Percentiles rank a stretch among this genome's conserved stretches.
Evolutionary conservation across 352 stramenopile genomes (phyloP).

Genomic region (Globisporangium perplexum): DNA sequence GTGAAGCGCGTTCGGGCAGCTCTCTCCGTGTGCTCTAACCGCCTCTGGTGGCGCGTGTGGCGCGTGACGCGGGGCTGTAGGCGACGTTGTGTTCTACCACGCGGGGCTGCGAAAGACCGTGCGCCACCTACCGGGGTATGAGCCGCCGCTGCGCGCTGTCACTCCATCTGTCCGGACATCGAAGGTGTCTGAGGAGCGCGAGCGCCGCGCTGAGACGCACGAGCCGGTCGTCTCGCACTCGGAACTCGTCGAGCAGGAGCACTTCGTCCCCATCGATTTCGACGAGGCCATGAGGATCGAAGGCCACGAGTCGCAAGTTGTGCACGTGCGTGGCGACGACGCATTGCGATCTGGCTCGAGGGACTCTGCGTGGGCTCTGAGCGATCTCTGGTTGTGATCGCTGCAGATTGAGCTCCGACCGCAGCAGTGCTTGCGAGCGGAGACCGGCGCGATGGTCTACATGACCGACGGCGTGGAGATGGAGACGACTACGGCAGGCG

Average conservation of each 20-base stretch:
- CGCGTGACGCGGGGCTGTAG: conserved; percentile 16
- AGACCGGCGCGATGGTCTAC: conserved; percentile 94
- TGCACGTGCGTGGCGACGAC: conserved; percentile 34
- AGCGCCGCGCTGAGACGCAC: conserved; percentile 5
- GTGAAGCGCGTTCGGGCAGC: background rate
- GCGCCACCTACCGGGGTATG: conserved; percentile 34
- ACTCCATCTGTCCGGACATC: background rate
- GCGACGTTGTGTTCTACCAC: conserved; percentile 64
- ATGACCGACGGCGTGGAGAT: conserved; percentile 93
- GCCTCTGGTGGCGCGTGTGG: background rate
- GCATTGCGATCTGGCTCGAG: background rate
- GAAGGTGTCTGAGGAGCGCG: background rate
- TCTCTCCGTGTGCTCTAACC: too few species aligned
- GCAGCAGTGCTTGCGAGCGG: conserved; percentile 89
- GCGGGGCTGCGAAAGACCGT: conserved; percentile 54
- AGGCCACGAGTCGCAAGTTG: conserved; percentile 82
- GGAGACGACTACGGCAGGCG: conserved; percentile 89
- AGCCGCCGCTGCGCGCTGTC: background rate
- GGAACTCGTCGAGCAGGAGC: conserved; percentile 41
- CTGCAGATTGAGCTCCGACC: conserved; percentile 78
- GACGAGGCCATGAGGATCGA: conserved; percentile 70
- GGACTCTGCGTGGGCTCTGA: background rate
- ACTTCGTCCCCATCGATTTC: conserved; percentile 82
- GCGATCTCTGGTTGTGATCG: background rate
- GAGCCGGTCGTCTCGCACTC: conserved; percentile 15